Conservation (phyloP, 1,139 yeast species). For the Nadsonia commutata region DNA sequence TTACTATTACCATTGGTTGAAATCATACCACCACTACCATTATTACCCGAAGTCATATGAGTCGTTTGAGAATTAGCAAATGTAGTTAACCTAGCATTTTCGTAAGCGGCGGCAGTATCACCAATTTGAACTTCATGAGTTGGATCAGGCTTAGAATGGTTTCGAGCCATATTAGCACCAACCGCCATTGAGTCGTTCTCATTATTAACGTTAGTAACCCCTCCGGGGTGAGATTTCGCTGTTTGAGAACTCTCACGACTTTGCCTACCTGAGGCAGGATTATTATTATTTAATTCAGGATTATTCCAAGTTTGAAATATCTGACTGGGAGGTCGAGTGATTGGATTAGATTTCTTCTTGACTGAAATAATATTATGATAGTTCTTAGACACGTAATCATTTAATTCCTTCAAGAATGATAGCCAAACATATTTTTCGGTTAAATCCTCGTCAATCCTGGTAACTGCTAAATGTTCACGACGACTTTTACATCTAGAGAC, state of each 20-base stretch:
- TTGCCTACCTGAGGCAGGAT: background rate
- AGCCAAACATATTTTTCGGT: conserved; percentile 61
- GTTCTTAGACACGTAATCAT: conserved; percentile 66
- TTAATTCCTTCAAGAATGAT: conserved; percentile 53
- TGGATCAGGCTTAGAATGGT: conserved; percentile 1
- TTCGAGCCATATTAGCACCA: background rate
- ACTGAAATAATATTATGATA: conserved; percentile 15
- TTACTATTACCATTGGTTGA: background rate
- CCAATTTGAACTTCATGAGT: conserved; percentile 6
- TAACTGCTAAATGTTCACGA: conserved; percentile 41
- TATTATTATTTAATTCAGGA: background rate
- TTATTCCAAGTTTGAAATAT: background rate
- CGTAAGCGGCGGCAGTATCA: conserved; percentile 15
- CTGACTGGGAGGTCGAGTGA: background rate
- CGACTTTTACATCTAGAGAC: conserved; percentile 55
- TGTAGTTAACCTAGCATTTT: conserved; percentile 13
- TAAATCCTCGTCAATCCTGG: conserved; percentile 33
- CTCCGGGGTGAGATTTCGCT: background rate
- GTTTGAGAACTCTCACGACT: background rate
- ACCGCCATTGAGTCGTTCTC: background rate
- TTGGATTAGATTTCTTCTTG: background rate
- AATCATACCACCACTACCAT: background rate
- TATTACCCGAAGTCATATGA: background rate
- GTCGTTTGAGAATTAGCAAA: conserved; percentile 6
- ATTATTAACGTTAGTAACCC: background rate